These are phyloP conservation scores for Annona squamosa DNA, from an alignment of 164 flowering plant genomes.

Conservation along the genomic window DNA sequence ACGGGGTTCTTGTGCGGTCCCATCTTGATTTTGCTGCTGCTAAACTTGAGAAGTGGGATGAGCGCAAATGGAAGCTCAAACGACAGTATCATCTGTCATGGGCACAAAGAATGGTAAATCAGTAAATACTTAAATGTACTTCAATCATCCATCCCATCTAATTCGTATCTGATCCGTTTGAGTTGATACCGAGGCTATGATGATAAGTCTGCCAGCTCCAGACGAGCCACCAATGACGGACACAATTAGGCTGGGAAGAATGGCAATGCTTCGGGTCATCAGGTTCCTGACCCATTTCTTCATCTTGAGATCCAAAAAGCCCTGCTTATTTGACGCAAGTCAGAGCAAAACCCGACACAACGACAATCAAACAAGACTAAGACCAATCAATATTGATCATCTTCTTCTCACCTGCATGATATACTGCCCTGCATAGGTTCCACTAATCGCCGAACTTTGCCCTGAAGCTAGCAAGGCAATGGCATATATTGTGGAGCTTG, in stretches of 20 bases:
- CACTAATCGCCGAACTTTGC: constrained; percentile 16
- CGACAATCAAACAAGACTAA: neutral
- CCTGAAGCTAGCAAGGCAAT: constrained; percentile 16
- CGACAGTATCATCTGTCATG: constrained; percentile 85
- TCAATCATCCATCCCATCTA: too few relatives aligned
- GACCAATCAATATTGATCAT: neutral
- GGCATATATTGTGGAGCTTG: constrained; percentile 13
- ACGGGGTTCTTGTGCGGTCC: constrained; percentile 92
- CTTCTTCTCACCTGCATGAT: constrained; percentile 14
- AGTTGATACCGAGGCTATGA: constrained; percentile 63
- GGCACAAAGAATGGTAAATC: neutral
- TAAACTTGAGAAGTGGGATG: constrained; percentile 91
- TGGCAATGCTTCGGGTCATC: constrained; percentile 64
- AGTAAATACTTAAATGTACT: too few relatives aligned
- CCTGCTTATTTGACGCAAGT: constrained; percentile 26
- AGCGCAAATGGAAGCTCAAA: constrained; percentile 93
- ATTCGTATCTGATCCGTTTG: too few relatives aligned
- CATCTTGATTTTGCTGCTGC: constrained; percentile 82
- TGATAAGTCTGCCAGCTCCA: constrained; percentile 70
- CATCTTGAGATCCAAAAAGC: constrained; percentile 75
- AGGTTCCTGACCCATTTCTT: constrained; percentile 61
- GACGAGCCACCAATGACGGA: constrained; percentile 66
- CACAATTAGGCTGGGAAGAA: constrained; percentile 66
- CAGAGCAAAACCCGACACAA: neutral
- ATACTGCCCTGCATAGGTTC: constrained; percentile 17